Percentiles rank a stretch among this genome's conserved stretches.
Evolutionary conservation across 1,284 basidiomycete species (phyloP).

Genomic region (Blastosporella zonata): DNA sequence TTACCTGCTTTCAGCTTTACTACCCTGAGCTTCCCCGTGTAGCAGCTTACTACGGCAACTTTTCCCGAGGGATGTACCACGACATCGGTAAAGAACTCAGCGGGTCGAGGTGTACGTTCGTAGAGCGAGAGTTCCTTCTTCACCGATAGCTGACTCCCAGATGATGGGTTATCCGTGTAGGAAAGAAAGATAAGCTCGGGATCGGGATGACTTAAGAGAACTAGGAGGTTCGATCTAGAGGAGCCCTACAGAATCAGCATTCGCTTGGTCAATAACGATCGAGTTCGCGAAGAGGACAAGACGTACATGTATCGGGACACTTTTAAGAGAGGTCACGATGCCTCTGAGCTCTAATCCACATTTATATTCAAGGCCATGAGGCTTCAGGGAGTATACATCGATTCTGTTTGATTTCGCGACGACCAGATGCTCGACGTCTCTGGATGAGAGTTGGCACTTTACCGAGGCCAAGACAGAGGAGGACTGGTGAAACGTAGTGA

Average conservation of each 20-base stretch:
- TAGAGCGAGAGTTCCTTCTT: conserved; percentile 47
- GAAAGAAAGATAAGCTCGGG: conserved; percentile 62
- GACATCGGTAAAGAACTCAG: conserved; percentile 68
- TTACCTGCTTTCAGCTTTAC: conserved; percentile 51
- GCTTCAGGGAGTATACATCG: conserved; percentile 60
- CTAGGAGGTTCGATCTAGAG: conserved; percentile 49
- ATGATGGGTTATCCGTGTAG: conserved; percentile 39
- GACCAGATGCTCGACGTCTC: conserved; percentile 58
- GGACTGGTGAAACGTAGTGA: conserved; percentile 65
- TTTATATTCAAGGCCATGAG: conserved; percentile 55
- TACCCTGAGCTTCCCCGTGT: conserved; percentile 65
- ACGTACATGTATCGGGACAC: conserved; percentile 51
- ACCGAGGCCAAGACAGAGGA: conserved; percentile 62
- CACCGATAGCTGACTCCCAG: conserved; percentile 35
- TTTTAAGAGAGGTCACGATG: conserved; percentile 52
- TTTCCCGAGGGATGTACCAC: conserved; percentile 59
- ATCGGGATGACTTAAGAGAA: conserved; percentile 71
- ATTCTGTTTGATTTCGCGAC: conserved; percentile 62
- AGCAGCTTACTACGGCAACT: conserved; percentile 61
- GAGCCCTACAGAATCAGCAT: conserved; percentile 36
- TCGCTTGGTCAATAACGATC: conserved; percentile 9
- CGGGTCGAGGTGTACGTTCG: conserved; percentile 51
- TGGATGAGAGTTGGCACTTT: conserved; percentile 54
- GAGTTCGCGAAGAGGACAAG: background rate
- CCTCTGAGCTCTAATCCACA: conserved; percentile 65